Conservation (phyloP, 495 filamentous ascomycete genomes). For the Talaromyces adpressus region DNA sequence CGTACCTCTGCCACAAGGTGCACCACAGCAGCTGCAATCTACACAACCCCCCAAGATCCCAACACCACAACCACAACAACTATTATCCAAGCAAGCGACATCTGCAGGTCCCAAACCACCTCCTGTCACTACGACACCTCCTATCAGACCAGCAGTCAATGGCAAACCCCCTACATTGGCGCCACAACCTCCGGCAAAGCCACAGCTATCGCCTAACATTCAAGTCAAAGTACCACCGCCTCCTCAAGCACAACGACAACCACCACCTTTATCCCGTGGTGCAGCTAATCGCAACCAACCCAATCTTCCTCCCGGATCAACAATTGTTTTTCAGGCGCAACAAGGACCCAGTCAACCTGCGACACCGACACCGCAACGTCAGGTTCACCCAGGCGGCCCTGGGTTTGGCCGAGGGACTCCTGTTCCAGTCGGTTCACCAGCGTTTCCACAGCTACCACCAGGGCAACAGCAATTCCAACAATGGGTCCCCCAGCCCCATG, state of each 20-base stretch:
- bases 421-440: conserved; percentile 4
- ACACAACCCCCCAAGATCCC: conserved; percentile 18
- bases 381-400: background rate
- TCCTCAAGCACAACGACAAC: conserved; percentile 4
- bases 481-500: conserved; percentile 21
- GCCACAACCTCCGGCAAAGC: background rate
- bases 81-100: conserved; percentile 7
- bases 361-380: conserved; percentile 1
- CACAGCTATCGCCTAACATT: background rate
- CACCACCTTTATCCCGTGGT: background rate
- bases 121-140: background rate
- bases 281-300: conserved; percentile 2
- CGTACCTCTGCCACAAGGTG: conserved; percentile 10
- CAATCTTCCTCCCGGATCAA: conserved; percentile 10
- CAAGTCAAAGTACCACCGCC: conserved; percentile 5
- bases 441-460: conserved; percentile 17
- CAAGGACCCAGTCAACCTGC: conserved; percentile 1
- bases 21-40: background rate
- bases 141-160: background rate
- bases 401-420: background rate
- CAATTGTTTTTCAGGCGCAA: conserved; percentile 9
- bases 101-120: conserved; percentile 1
- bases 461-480: conserved; percentile 35
- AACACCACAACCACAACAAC: conserved; percentile 16
- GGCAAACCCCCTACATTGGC: background rate